Percentiles rank a stretch among this genome's conserved stretches.
Evolutionary conservation across 2,329 filamentous ascomycete species (phyloP).

Genomic region (Aspergillus oerlinghausenensis): DNA sequence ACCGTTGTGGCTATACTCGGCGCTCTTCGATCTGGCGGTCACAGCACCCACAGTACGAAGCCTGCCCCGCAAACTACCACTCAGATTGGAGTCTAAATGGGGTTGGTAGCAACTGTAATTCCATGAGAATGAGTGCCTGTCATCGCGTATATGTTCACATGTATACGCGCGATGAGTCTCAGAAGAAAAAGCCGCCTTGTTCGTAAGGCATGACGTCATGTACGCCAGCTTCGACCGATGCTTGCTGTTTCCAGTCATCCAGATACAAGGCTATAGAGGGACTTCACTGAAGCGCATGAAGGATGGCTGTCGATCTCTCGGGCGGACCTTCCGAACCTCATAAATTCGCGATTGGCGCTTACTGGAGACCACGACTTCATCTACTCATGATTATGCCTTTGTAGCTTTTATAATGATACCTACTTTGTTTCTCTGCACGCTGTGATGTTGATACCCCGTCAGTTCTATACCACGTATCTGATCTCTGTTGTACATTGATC

Average conservation of each 20-base stretch:
- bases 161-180: neutral
- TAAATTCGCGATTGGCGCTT: neutral
- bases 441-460: neutral
- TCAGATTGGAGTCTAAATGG: constrained; percentile 8
- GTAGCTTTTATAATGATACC: neutral
- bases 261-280: neutral
- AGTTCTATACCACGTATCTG: neutral
- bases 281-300: neutral
- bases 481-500: neutral
- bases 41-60: constrained; percentile 15
- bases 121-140: neutral
- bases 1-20: constrained; percentile 47
- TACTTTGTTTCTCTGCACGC: neutral
- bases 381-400: neutral
- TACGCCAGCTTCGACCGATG: neutral
- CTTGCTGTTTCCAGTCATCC: neutral
- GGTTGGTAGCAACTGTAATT: neutral
- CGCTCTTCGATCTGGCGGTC: constrained; percentile 39
- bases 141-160: neutral
- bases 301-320: neutral
- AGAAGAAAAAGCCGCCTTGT: neutral
- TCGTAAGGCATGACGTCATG: neutral
- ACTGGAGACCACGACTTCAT: neutral
- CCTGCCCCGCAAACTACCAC: constrained; percentile 21
- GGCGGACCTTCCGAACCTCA: no score